These are phyloP conservation scores for Eucalyptus dawsonii DNA, from an alignment of 345 rosid species.

Conservation along the genomic window DNA sequence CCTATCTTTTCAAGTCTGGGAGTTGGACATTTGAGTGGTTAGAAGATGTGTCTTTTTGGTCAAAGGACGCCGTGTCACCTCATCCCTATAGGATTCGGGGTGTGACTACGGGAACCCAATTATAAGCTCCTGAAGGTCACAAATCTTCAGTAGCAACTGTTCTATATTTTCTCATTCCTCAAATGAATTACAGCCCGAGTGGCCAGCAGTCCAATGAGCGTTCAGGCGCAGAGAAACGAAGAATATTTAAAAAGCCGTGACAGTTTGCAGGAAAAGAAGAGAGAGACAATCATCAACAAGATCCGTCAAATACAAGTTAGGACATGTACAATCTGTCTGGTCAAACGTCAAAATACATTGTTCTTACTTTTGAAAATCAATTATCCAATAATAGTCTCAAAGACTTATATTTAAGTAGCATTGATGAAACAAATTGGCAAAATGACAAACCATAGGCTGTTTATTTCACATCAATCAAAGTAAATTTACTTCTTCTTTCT, in stretches of 20 bases:
- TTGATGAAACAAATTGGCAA: not conserved
- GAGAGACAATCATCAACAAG: not conserved
- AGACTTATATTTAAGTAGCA: not conserved
- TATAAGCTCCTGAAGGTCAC: not conserved
- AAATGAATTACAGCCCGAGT: not conserved
- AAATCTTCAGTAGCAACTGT: not conserved
- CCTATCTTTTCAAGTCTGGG: no score
- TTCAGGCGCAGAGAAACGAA: not conserved
- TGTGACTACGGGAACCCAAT: not conserved
- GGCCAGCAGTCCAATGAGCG: not conserved
- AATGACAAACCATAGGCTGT: not conserved
- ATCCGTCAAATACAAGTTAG: not conserved
- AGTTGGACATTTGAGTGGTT: fast-evolving
- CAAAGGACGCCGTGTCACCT: no score
- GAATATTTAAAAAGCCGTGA: not conserved
- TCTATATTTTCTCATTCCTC: not conserved
- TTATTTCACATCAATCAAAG: not conserved
- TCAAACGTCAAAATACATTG: not conserved
- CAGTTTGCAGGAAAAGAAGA: not conserved
- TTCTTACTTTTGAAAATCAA: not conserved
- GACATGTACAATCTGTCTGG: not conserved
- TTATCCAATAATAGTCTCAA: not conserved
- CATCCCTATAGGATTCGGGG: no score
- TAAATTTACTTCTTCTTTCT: not conserved
- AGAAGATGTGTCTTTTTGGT: no score